These are phyloP conservation scores for Cytospora piceicola DNA, from an alignment of 2,329 filamentous ascomycete species.

Conservation along the genomic window DNA sequence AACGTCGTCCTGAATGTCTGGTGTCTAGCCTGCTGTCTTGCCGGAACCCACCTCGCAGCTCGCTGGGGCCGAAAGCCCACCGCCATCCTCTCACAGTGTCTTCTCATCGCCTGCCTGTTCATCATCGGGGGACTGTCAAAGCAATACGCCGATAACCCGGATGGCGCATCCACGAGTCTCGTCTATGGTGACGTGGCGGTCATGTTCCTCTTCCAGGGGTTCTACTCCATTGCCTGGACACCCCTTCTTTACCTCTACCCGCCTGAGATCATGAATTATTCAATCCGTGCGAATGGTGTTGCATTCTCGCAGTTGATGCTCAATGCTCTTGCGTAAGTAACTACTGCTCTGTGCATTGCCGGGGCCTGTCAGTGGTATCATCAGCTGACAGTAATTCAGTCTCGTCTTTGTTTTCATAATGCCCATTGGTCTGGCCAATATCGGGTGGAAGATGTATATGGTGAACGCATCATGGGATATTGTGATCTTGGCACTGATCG, in stretches of 20 bases:
- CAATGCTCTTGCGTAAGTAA: constrained; percentile 39
- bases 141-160: constrained; percentile 38
- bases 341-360: neutral
- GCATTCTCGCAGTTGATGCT: constrained; percentile 42
- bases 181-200: constrained; percentile 49
- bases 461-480: constrained; percentile 51
- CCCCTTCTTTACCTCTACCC: constrained; percentile 53
- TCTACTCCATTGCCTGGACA: constrained; percentile 56
- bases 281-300: constrained; percentile 52
- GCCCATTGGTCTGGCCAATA: constrained; percentile 47
- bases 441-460: constrained; percentile 53
- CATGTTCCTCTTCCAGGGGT: constrained; percentile 57
- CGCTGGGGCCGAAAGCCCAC: constrained; percentile 50
- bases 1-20: constrained; percentile 58
- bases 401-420: constrained; percentile 37
- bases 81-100: constrained; percentile 44
- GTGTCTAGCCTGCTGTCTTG: constrained; percentile 48
- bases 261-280: constrained; percentile 53
- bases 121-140: constrained; percentile 56
- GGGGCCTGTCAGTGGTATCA: neutral
- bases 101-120: constrained; percentile 51
- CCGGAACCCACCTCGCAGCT: constrained; percentile 48
- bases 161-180: constrained; percentile 36
- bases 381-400: neutral
- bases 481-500: constrained; percentile 44